phyloP scores from a whole-genome alignment of 169 alveolate species.

The Babesia gibsoni region DNA sequence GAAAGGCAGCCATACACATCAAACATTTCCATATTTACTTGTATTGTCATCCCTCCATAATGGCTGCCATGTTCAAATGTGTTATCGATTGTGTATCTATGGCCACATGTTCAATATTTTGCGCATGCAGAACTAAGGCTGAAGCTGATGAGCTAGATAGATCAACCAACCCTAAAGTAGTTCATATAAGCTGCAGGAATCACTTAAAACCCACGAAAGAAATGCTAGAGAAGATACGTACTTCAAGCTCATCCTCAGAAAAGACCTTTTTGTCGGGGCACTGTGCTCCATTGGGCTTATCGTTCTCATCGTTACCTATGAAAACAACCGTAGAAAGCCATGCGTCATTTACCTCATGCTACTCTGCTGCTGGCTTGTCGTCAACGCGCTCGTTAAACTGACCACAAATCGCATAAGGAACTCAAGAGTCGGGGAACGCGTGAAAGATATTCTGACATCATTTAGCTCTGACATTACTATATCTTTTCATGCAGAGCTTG shows the following conservation, averaged over 20 bases:
- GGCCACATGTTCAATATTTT: constrained; percentile 16
- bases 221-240: not conserved
- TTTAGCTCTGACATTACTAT: not conserved
- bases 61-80: constrained; percentile 10
- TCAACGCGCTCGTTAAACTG: constrained; percentile 45
- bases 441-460: constrained; percentile 32
- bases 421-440: constrained; percentile 34
- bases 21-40: constrained; percentile 12
- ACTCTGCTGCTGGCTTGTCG: constrained; percentile 35
- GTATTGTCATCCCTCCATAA: too few relatives aligned
- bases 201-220: constrained; percentile 11
- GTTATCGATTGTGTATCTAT: constrained; percentile 2
- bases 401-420: constrained; percentile 25
- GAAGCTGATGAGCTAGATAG: not conserved
- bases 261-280: constrained; percentile 37
- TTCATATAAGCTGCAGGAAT: constrained; percentile 20
- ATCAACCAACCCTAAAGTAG: not conserved
- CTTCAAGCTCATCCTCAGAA: constrained; percentile 12
- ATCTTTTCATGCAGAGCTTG: constrained; percentile 35
- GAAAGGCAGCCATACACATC: not conserved
- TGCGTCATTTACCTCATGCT: constrained; percentile 24
- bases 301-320: not conserved
- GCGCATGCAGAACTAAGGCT: not conserved
- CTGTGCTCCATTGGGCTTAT: constrained; percentile 1
- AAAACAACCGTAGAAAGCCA: not conserved